Base-by-base conservation (phyloP, 2,329 filamentous ascomycete genomes). In the Penicillium crustosum region DNA sequence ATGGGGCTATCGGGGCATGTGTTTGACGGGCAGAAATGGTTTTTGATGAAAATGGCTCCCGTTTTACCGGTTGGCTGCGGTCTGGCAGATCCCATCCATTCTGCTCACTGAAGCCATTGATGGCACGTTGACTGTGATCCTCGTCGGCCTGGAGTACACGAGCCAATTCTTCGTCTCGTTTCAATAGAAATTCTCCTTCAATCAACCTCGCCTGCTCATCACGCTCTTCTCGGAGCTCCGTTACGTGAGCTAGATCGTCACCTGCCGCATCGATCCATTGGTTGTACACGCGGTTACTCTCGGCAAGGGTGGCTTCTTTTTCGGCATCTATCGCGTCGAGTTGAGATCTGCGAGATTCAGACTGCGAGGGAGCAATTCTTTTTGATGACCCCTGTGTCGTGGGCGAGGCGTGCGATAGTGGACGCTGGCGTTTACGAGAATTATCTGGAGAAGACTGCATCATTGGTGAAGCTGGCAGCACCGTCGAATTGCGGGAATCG, bases 161-260 rank as follows among this genome's bases (percentile, higher is more conserved):
- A 35, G 77, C 77, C 56, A 74, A 65, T 59, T 73, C 72, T n/a
- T 62, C 74, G 56, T 78, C 76, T 35, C 63, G 68, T 33, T 61
- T 57, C 19, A 61, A 33, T 38, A 62, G 64, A 13, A 54, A 60
- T 6, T 53, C 29, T 17, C 38, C 41, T 23, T 53, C 42, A 50
- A 66, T 62, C 2, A 39, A 52, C 19, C 49, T 54, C 29, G 59
- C 58, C 10, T 48, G 53, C 12, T 64, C 63, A 23, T 49, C 61
- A 35, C 73, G 67, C 50, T 76, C 73, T 31, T 68, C 62, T 43
- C 63, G 64, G 12, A 75, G 58, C n/a, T 61, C 64, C 19, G 57
- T 54, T 4, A 74, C 38, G 9, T 35, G 21, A 21, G 35, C 49
- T 15, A 23, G 12, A 41, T 35, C 21, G 17, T 36, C 25, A 9